Percentiles rank a stretch among this genome's conserved stretches.
phyloP scores from a whole-genome alignment of 768 basidiomycete species.

The Russula vinacea region DNA sequence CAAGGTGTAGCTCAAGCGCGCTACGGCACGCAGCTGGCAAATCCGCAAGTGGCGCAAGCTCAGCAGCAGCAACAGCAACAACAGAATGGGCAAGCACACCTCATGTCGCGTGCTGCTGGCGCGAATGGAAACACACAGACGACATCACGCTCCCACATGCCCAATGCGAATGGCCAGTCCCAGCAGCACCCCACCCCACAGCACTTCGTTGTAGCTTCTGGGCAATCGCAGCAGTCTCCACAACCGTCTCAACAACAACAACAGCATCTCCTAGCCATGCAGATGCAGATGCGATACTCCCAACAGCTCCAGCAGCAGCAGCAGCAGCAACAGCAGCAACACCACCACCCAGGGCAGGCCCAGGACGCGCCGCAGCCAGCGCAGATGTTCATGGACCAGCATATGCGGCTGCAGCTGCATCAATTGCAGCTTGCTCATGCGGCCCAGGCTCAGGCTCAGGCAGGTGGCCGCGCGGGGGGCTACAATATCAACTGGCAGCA shows the following conservation, averaged over 20 bases:
- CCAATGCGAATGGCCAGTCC: slow-evolving; percentile 27
- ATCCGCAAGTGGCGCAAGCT: slow-evolving; percentile 25
- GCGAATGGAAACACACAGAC: slow-evolving; percentile 18
- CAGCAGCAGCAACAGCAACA: slow-evolving; percentile 32
- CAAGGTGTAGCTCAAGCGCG: slow-evolving; percentile 9
- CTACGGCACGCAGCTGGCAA: slow-evolving; percentile 19
- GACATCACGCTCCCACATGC: slow-evolving; percentile 28
- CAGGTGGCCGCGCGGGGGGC: slow-evolving; percentile 18
- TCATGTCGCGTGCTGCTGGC: slow-evolving; percentile 30
- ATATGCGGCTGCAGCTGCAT: slow-evolving; percentile 25
- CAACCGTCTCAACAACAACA: slow-evolving; percentile 21
- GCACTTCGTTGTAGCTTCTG: slow-evolving; percentile 13
- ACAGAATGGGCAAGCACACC: slow-evolving; percentile 30
- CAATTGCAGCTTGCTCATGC: slow-evolving; percentile 12
- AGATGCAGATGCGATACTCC: slow-evolving; percentile 7
- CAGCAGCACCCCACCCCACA: slow-evolving; percentile 26
- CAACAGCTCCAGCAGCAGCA: slow-evolving; percentile 27
- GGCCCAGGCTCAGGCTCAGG: slow-evolving; percentile 29
- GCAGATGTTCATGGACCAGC: slow-evolving; percentile 30
- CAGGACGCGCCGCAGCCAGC: slow-evolving; percentile 31
- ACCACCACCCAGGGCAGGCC: slow-evolving; percentile 27
- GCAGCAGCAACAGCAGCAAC: slow-evolving; percentile 28
- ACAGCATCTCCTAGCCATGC: neutral
- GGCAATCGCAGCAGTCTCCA: slow-evolving; percentile 18
- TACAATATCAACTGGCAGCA: neutral